Conservation (phyloP, 257 asterid species). For the Voacanga thouarsii region DNA sequence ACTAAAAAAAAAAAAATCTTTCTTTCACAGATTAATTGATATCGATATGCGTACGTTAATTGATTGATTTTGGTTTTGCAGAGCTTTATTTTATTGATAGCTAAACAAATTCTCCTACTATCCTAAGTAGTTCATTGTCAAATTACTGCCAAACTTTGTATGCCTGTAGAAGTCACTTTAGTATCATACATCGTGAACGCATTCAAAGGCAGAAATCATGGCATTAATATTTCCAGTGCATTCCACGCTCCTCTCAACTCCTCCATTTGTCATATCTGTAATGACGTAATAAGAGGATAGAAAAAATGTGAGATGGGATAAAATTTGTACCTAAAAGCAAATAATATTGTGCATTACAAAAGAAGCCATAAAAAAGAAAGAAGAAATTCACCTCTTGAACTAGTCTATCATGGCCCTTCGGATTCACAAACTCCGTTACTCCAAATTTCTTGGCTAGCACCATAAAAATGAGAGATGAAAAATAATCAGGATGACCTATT, state of each 20-base stretch:
- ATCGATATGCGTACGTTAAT: not conserved
- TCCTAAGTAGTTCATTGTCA: not conserved
- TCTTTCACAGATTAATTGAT: not conserved
- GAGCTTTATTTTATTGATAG: not conserved
- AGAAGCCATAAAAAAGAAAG: not conserved
- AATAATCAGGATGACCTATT: not conserved
- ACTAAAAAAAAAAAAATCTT: not conserved
- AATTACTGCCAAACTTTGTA: not conserved
- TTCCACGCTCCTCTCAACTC: conserved; percentile 48
- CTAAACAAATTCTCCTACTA: too few species aligned
- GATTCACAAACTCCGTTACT: conserved; percentile 44
- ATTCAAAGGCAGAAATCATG: conserved; percentile 46
- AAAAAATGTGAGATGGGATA: not conserved
- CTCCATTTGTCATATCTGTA: conserved; percentile 41
- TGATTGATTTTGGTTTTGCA: not conserved
- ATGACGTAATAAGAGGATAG: conserved; percentile 24
- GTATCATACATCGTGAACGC: conserved; percentile 47
- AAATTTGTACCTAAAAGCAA: not conserved
- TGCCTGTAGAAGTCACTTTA: not conserved
- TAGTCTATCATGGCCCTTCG: conserved; percentile 35
- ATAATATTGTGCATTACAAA: not conserved
- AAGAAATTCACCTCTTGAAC: conserved; percentile 36
- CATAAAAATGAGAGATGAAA: not conserved
- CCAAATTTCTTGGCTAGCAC: conserved; percentile 45
- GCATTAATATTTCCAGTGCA: conserved; percentile 39